A percentile compares a stretch with the other conserved stretches of the same genome.
Evolutionary conservation across 371 early-diverging fungal genomes (phyloP).

Genomic region (Chytridiales sp.): DNA sequence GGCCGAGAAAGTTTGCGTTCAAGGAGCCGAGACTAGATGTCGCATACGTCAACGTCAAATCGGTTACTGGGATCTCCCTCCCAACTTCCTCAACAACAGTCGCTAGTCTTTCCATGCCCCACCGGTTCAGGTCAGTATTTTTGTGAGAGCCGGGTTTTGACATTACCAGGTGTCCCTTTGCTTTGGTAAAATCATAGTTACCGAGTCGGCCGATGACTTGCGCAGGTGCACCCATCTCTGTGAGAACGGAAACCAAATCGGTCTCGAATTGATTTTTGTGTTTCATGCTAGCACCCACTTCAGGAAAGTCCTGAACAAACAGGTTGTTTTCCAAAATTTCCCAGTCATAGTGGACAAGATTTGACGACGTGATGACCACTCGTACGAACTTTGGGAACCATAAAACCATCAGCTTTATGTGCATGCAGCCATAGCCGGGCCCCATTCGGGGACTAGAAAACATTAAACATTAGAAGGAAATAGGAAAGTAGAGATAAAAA

Average conservation of each 20-base stretch:
- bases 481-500: not conserved
- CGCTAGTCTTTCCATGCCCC: constrained; percentile 18
- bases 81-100: constrained; percentile 5
- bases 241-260: too few relatives aligned
- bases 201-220: too few relatives aligned
- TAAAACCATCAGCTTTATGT: constrained; percentile 41
- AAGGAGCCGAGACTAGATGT: constrained; percentile 25
- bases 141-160: constrained; percentile 22
- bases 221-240: not conserved
- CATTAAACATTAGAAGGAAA: not conserved
- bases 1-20: constrained; percentile 2
- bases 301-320: constrained; percentile 15
- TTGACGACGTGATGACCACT: constrained; percentile 41
- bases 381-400: constrained; percentile 33
- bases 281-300: too few relatives aligned
- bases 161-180: constrained; percentile 14
- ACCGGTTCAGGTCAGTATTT: constrained; percentile 3
- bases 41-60: constrained; percentile 4
- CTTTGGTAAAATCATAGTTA: constrained; percentile 8
- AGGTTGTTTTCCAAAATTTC: constrained; percentile 33
- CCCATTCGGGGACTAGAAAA: constrained; percentile 4
- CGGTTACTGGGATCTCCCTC: not conserved
- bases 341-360: constrained; percentile 48
- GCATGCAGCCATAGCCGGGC: constrained; percentile 30
- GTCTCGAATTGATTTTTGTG: too few relatives aligned